These are phyloP conservation scores for Calcarisporium arbuscula DNA, from an alignment of 2,329 filamentous ascomycete genomes.

Conservation along the genomic window DNA sequence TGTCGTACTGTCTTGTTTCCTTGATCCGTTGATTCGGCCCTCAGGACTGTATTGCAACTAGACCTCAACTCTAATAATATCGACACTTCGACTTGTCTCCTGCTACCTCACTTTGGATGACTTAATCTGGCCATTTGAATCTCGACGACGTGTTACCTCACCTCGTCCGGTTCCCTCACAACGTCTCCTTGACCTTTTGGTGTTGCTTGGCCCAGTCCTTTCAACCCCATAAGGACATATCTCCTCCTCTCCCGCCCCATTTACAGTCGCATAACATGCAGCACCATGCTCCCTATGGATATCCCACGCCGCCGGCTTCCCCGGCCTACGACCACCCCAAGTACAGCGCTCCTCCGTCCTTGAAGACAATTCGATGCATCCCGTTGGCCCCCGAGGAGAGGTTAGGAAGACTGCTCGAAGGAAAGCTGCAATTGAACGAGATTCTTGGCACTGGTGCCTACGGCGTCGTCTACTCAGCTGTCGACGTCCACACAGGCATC, in stretches of 20 bases:
- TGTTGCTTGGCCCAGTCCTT: slow-evolving; percentile 6
- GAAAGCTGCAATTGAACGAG: slow-evolving; percentile 73
- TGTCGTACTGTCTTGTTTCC: slow-evolving; percentile 6
- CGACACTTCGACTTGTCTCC: no score
- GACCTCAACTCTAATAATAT: slow-evolving; percentile 4
- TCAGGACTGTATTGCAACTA: slow-evolving; percentile 19
- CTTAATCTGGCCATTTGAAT: no score
- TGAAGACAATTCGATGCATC: no score
- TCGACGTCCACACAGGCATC: slow-evolving; percentile 73
- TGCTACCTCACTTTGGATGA: no score
- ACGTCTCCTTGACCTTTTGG: background rate
- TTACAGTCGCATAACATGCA: slow-evolving; percentile 44
- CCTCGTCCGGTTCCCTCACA: slow-evolving; percentile 1
- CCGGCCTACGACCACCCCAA: slow-evolving; percentile 46
- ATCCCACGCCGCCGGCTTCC: slow-evolving; percentile 52
- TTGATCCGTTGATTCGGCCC: slow-evolving; percentile 48
- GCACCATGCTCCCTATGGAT: slow-evolving; percentile 51
- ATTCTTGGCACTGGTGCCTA: slow-evolving; percentile 93
- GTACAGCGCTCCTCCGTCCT: slow-evolving; percentile 35
- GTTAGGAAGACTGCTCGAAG: slow-evolving; percentile 76
- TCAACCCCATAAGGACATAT: slow-evolving; percentile 2
- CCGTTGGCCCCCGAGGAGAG: slow-evolving; percentile 73
- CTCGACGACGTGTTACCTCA: no score
- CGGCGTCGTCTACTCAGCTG: slow-evolving; percentile 87
- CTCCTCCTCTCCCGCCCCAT: background rate